Evolutionary conservation across 2,329 filamentous ascomycete species (phyloP), one percentile per base, ranked within the genome.

Genomic region (Dactylellina drechsleri): DNA sequence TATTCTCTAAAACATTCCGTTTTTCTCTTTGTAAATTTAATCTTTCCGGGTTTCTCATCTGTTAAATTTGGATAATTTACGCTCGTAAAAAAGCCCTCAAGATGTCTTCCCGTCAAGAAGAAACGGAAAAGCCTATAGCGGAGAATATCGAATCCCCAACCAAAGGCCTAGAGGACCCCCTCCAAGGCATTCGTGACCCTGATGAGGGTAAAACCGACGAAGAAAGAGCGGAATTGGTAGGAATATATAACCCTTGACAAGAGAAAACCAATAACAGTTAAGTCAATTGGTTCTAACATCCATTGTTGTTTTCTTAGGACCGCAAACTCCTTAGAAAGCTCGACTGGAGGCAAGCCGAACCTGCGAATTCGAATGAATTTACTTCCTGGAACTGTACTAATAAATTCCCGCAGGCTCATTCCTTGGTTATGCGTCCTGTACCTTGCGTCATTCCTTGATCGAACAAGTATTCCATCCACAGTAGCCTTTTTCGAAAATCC

Each of bases 381-480:
- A 23, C 23, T 2, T 16, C 36, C 5, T 36, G 23, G 13, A 31
- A 2, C 13, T 31, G 54, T 20, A 47, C 70, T 74, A 52, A 74
- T 20, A 18, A 10, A 43, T n/a, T 59, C 28, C 20, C 3, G 41
- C 31, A 74, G 56, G 54, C 66, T 71, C 62, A 76, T 74, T 47
- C 70, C 77, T 53, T 68, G 66, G 86, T 86, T 92, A 12, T 90
- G 88, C 70, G 83, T 92, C 56, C 85, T 93, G 40, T 93, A 93
- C 79, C 85, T 93, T 1, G 85, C 92, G 61, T 90, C 89, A 74
- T 93, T 92, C 81, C 85, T 93, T 50, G 88, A 90, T 79, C 85
- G 79, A 74, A 65, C 67, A 8, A 73, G 77, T 78, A 65, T 77
- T 62, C 23, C 61, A 57, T 54, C 71, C 62, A 18, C 57, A 20